Base-by-base conservation (phyloP, 179 eudicot genomes). In the Silene coronaria region DNA sequence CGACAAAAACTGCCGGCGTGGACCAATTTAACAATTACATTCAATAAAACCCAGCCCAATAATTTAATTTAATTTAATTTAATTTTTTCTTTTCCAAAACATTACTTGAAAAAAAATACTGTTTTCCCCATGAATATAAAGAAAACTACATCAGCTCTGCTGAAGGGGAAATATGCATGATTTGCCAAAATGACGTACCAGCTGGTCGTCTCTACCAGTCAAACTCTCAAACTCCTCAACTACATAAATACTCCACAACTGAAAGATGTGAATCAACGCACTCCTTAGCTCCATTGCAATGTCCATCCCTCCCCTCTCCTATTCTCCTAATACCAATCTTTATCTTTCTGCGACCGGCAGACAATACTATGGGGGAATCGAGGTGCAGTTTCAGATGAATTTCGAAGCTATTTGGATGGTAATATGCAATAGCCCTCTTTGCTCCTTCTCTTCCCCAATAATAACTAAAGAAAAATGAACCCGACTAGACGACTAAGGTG, bases 131-230 rank as follows among this genome's bases (percentile, higher is more conserved):
- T n/a, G n/a, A n/a, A n/a, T n/a, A n/a, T n/a, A n/a, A n/a, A n/a
- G n/a, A n/a, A n/a, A n/a, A n/a, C n/a, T n/a, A n/a, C n/a, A n/a
- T n/a, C n/a, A n/a, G n/a, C n/a, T 28, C 32, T 28, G 3, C 9
- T 36, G 42, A 36, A 36, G 48, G 48, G 48, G 21, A 53, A 53
- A 53, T 53, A 53, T n/a, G 58, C 58, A 53, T 53, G 21, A 7
- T 53, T 53, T 17, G 58, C 12, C 26, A 16, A 24, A 23, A 2
- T 23, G 16, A 53, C 14, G 63, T 71, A 28, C 17, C 74, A 53
- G 46, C 30, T n/a, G 0, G n/a, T 70, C 34, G 21, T 34, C 26
- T 71, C 63, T 51, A 71, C 63, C 63, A 71, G 62, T 71, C 63
- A 71, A 71, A 71, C 19, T 4, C 42, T 45, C 30, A 26, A 71